These are phyloP conservation scores for Diaporthe eres DNA, from an alignment of 2,329 filamentous ascomycete species.

Conservation along the genomic window DNA sequence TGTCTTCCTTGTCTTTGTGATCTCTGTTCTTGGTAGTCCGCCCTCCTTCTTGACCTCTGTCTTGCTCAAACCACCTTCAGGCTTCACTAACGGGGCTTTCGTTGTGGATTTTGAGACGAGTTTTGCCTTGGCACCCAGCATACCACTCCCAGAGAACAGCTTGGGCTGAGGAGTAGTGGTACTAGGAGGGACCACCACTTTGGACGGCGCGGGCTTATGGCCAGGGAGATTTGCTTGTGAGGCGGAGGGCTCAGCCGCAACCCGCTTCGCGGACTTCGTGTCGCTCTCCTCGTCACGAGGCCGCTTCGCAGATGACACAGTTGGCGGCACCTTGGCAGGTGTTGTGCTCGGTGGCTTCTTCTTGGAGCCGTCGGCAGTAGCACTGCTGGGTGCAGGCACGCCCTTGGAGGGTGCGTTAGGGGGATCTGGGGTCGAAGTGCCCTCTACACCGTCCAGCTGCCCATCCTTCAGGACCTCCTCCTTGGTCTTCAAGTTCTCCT, in stretches of 20 bases:
- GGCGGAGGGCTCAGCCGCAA: conserved; percentile 50
- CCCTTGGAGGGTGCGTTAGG: conserved; percentile 21
- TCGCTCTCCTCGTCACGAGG: conserved; percentile 57
- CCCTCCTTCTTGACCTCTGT: conserved; percentile 51
- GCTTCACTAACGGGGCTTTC: conserved; percentile 49
- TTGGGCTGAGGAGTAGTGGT: conserved; percentile 32
- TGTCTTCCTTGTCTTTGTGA: conserved; percentile 44
- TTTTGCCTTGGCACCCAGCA: conserved; percentile 42
- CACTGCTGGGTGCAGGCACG: background rate
- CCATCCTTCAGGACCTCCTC: conserved; percentile 47
- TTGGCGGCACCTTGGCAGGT: conserved; percentile 44
- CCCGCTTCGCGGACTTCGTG: conserved; percentile 55
- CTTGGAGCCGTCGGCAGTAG: conserved; percentile 41
- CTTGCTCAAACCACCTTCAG: conserved; percentile 42
- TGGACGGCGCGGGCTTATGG: conserved; percentile 39
- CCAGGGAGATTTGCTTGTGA: conserved; percentile 40
- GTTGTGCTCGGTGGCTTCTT: conserved; percentile 42
- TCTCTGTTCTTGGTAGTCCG: conserved; percentile 48
- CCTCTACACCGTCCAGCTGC: conserved; percentile 45
- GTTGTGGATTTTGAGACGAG: conserved; percentile 48
- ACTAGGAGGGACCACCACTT: conserved; percentile 36
- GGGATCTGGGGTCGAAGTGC: conserved; percentile 41
- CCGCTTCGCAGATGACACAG: conserved; percentile 51
- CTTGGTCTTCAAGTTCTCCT: conserved; percentile 47
- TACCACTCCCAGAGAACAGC: conserved; percentile 39